Base-by-base conservation (phyloP, 345 rosid genomes). In the Dimocarpus longan region DNA sequence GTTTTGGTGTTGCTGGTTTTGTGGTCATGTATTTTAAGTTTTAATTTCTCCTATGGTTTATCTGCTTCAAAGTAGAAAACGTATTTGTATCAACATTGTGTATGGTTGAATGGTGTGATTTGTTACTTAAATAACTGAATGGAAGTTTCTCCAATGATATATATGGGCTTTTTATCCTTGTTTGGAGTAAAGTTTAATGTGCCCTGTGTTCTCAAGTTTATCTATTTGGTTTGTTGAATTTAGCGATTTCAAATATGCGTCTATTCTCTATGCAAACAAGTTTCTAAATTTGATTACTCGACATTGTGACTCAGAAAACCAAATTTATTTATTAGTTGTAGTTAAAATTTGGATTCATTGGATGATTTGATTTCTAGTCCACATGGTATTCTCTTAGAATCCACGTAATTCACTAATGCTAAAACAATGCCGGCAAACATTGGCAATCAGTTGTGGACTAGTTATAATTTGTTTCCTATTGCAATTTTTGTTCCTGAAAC, bases 151-250 rank as follows among this genome's bases (percentile, higher is more conserved):
- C 10, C 9, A 16, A 24, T 59, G 37, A 73, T 59, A 40, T 10
- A 59, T 57, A 7, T 12, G 28, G 0, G 28, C 28, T 26, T 26
- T 26, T 26, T 26, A 26, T 26, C 28, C 28, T 26, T 26, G 43
- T 54, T 71, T 18, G 16, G 66, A 73, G 40, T 39, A n/a, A n/a
- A 57, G n/a, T 19, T 32, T 11, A 32, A n/a, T 32, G 22, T 28
- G 18, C 48, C 52, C 12, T 19, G 52, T 75, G 18, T 24, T 63
- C 32, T 48, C 19, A 26, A 64, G 28, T 13, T n/a, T 64, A 10
- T 48, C 10, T 59, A n/a, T 75, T 73, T 64, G 28, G 11, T 66
- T 50, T 66, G 60, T 21, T 71, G 50, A 76, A 76, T 50, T 48
- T n/a, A 66, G 12, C 40, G 18, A 54, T 39, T 39, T 18, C n/a